These are phyloP conservation scores for Hypoxylon fragiforme DNA, from an alignment of 495 filamentous ascomycete genomes.

Conservation along the genomic window DNA sequence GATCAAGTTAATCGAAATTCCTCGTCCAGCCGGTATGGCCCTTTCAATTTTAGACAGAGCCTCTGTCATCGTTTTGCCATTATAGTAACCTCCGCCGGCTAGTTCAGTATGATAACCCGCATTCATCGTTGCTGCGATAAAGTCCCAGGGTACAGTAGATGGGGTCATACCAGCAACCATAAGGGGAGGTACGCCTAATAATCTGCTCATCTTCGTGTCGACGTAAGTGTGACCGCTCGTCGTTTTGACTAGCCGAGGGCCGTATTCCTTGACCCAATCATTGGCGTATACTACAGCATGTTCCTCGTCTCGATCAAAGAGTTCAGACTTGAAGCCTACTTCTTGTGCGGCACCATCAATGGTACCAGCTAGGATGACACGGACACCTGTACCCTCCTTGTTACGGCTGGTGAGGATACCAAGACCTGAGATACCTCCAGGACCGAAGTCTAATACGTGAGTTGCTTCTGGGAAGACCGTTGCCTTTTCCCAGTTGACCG, in stretches of 20 bases:
- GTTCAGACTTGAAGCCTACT: constrained; percentile 94
- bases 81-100: constrained; percentile 90
- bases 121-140: constrained; percentile 89
- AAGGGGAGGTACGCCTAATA: constrained; percentile 84
- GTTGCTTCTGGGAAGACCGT: constrained; percentile 87
- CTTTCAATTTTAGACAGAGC: constrained; percentile 89
- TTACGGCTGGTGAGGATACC: constrained; percentile 97
- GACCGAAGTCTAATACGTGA: constrained; percentile 94
- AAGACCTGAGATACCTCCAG: constrained; percentile 92
- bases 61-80: constrained; percentile 83
- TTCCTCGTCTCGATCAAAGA: constrained; percentile 92
- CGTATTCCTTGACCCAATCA: constrained; percentile 98
- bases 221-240: constrained; percentile 85
- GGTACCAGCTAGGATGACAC: constrained; percentile 88
- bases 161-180: constrained; percentile 96
- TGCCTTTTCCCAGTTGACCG: constrained; percentile 93
- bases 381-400: constrained; percentile 96
- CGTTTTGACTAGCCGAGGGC: constrained; percentile 84
- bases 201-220: constrained; percentile 95
- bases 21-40: constrained; percentile 83
- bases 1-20: constrained; percentile 92
- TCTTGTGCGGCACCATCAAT: constrained; percentile 87
- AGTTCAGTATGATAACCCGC: constrained; percentile 90
- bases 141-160: constrained; percentile 87
- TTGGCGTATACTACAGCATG: constrained; percentile 92